phyloP scores from a whole-genome alignment of 306 rosid species.

The Glycine latifolia region DNA sequence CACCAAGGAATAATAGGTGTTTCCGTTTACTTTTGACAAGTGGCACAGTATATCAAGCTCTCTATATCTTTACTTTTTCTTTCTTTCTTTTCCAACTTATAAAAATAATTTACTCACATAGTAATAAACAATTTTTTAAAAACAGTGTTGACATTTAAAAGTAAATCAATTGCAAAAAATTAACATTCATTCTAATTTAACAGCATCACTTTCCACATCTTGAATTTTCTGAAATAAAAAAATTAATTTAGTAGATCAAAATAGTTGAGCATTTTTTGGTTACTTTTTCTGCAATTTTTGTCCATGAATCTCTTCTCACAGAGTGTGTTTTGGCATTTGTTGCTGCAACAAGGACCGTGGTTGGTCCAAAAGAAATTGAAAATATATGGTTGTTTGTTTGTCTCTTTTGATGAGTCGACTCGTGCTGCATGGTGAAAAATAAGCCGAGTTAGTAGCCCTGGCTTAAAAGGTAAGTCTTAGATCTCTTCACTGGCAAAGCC shows the following conservation, averaged over 20 bases:
- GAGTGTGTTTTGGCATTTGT: not conserved
- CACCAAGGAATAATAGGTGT: slow-evolving; percentile 47
- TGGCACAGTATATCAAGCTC: slow-evolving; percentile 38
- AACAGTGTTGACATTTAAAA: not conserved
- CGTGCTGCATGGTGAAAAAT: slow-evolving; percentile 42
- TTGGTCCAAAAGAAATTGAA: slow-evolving; percentile 52
- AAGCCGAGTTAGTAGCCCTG: slow-evolving; percentile 27
- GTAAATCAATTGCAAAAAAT: not conserved
- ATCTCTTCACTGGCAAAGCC: slow-evolving; percentile 56
- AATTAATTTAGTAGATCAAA: not conserved
- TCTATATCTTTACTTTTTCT: not conserved
- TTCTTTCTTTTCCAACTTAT: not conserved
- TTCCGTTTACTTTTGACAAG: slow-evolving; percentile 48
- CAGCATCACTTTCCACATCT: not conserved
- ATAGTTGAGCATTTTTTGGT: not conserved
- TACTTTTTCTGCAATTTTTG: not conserved
- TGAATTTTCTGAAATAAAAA: not conserved
- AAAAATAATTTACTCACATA: not conserved
- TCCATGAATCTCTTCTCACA: not conserved
- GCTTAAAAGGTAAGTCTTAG: slow-evolving; percentile 56
- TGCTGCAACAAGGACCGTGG: slow-evolving; percentile 40
- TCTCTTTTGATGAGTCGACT: slow-evolving; percentile 5
- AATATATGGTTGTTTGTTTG: slow-evolving; percentile 14
- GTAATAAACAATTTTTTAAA: no score
- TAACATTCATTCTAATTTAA: not conserved